Base-by-base conservation (phyloP, 1,139 yeast species). In the Ashbya aceris region DNA sequence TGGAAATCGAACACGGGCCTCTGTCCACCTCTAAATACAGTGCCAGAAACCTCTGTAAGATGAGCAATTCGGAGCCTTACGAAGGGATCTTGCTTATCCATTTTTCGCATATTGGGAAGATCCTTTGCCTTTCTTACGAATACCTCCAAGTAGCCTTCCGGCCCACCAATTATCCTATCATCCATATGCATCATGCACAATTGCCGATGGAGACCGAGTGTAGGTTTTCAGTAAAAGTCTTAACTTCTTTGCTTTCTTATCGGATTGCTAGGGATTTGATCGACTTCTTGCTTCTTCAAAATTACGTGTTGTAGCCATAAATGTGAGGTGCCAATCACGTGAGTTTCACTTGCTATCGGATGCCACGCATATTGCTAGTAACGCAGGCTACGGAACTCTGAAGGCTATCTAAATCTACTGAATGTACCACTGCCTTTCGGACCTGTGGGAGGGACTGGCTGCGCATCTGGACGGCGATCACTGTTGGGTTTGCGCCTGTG, bases 51-150 rank as follows among this genome's bases (percentile, higher is more conserved):
- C 50, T 81, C 75, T 17, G 93, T 91, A 47, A 74, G 74, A 43
- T 84, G 83, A n/a, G 89, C 94, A 3, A 87, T 70, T 45, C 96
- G 67, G 11, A 84, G 71, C 9, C 89, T 77, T 40, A 85, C 82
- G 62, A 83, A 86, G 0, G 96, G 96, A 48, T 85, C 81, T 62
- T 87, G 96, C 55, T 87, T 87, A 52, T 91, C 96, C 31, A 86
- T 67, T 45, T 80, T 83, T 35, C 91, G 69, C 47, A 89, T 67
- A 61, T 87, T 89, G 11, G 95, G 93, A 36, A 87, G 71, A 58
- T 87, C 91, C 53, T 74, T 76, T 2, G 82, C 85, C 43, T 79
- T 61, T 38, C 65, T 60, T 3, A 64, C 58, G 47, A 55, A 79
- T 10, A 62, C 64, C 30, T 58, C 71, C 60, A 48, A 68, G 46